Percentiles rank a stretch among this genome's conserved stretches.
Evolutionary conservation across 208 protist species (phyloP).

Genomic region (Trypanosoma congolense): DNA sequence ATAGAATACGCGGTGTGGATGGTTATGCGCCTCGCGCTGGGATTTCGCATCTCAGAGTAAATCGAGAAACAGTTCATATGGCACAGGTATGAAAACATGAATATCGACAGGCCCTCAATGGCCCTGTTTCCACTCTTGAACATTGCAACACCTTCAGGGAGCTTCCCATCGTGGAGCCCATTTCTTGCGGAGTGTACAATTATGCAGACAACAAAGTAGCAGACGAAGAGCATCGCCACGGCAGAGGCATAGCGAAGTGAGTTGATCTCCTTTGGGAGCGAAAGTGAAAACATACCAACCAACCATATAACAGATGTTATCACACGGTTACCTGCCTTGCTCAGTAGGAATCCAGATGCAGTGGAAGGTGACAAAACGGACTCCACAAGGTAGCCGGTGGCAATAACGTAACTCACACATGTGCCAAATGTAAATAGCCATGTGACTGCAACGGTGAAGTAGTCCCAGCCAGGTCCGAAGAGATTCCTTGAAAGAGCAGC

Average conservation of each 20-base stretch:
- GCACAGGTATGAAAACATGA: constrained; percentile 80
- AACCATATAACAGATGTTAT: constrained; percentile 57
- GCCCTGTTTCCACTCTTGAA: constrained; percentile 64
- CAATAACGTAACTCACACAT: constrained; percentile 81
- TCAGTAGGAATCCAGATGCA: constrained; percentile 35
- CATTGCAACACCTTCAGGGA: constrained; percentile 40
- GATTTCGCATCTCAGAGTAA: constrained; percentile 56
- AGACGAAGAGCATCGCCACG: constrained; percentile 62
- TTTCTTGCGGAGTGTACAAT: constrained; percentile 60
- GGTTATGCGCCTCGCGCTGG: constrained; percentile 39
- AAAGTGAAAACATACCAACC: constrained; percentile 71
- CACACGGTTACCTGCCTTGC: constrained; percentile 49
- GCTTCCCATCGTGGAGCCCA: constrained; percentile 49
- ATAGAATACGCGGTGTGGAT: constrained; percentile 49
- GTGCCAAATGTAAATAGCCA: constrained; percentile 85
- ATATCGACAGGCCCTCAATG: constrained; percentile 66
- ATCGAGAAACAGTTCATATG: constrained; percentile 77
- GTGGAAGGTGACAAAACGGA: constrained; percentile 36
- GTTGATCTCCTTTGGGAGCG: constrained; percentile 80
- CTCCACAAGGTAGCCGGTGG: constrained; percentile 53
- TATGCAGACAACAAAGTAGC: constrained; percentile 74
- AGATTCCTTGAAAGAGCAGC: constrained; percentile 59
- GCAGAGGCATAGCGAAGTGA: constrained; percentile 78
- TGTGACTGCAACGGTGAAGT: constrained; percentile 65
- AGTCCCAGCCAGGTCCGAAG: constrained; percentile 69